Conservation (phyloP, 768 basidiomycete genomes). For the Exidia glandulosa region DNA sequence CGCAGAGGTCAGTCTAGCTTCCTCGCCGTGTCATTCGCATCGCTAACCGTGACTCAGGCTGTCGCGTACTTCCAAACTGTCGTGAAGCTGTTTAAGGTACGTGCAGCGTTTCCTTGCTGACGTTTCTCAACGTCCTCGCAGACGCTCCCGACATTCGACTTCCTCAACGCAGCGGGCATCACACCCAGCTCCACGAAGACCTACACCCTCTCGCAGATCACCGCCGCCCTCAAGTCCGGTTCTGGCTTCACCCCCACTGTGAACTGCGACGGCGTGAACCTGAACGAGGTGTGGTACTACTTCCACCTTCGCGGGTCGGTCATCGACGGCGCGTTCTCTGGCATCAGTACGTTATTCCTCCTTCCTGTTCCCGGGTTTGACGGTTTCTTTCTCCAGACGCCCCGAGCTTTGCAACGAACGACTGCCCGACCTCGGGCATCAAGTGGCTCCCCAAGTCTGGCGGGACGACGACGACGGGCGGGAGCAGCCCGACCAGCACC, state of each 20-base stretch:
- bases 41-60: conserved; percentile 28
- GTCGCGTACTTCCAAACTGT: conserved; percentile 52
- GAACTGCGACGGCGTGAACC: conserved; percentile 27
- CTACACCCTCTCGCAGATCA: conserved; percentile 43
- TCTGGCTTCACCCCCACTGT: conserved; percentile 43
- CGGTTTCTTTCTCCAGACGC: background rate
- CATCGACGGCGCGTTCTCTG: conserved; percentile 52
- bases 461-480: conserved; percentile 15
- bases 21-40: background rate
- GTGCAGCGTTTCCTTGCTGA: conserved; percentile 1
- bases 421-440: conserved; percentile 46
- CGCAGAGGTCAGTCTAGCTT: conserved; percentile 38
- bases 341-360: conserved; percentile 38
- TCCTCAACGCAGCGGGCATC: conserved; percentile 63
- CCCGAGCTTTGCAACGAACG: background rate
- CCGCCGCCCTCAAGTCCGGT: conserved; percentile 41
- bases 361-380: background rate
- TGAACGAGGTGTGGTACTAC: conserved; percentile 47
- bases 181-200: conserved; percentile 50
- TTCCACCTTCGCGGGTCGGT: conserved; percentile 55
- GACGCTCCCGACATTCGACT: conserved; percentile 64
- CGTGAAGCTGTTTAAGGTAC: conserved; percentile 46
- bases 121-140: conserved; percentile 12
- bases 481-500: background rate
- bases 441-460: conserved; percentile 49